Evolutionary conservation across 169 alveolate genomes (phyloP), one percentile per base, ranked within the genome.

Genomic region (Eimeria falciformis): DNA sequence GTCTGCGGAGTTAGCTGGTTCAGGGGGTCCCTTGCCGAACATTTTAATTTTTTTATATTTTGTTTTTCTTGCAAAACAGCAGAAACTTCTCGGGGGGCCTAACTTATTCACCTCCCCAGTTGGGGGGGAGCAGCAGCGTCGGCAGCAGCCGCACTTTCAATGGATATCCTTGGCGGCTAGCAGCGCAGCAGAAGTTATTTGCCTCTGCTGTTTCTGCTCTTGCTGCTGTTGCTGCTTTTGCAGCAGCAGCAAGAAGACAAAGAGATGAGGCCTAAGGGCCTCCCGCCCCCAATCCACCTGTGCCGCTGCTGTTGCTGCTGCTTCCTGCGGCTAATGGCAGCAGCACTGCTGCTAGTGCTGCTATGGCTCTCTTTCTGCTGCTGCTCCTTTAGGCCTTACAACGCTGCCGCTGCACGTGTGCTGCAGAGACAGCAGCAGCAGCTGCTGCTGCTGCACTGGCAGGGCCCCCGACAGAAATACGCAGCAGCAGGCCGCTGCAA

Each of bases 181-280:
- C 17, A 50, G 17, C 9, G 62, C 62, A 9, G 62, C 62, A 50
- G 62, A 50, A 50, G n/a, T 11, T 9, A 50, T n/a, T n/a, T n/a
- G n/a, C n/a, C 17, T 9, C 73, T 7, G 73, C 73, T 7, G 73
- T 29, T 7, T 12, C 62, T n/a, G 29, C 73, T 62, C 33, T 9
- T 62, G 73, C 29, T 62, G 73, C 29, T 9, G 73, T 29, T 18
- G 73, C 73, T 0, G 7, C 73, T 7, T 7, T 29, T 25, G 79
- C 79, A 27, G 79, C 79, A 68, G 79, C 47, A 68, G 79, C 79
- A 27, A 68, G 17, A n/a, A n/a, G n/a, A n/a, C n/a, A n/a, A n/a
- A n/a, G n/a, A n/a, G 9, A 17, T 50, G 17, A 50, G 17, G n/a
- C 17, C 62, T 50, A 9, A 50, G 62, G 62, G 62, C n/a, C 62